These are phyloP conservation scores for Pseudogymnoascus sp. DNA, from an alignment of 2,329 filamentous ascomycete species.

Conservation along the genomic window DNA sequence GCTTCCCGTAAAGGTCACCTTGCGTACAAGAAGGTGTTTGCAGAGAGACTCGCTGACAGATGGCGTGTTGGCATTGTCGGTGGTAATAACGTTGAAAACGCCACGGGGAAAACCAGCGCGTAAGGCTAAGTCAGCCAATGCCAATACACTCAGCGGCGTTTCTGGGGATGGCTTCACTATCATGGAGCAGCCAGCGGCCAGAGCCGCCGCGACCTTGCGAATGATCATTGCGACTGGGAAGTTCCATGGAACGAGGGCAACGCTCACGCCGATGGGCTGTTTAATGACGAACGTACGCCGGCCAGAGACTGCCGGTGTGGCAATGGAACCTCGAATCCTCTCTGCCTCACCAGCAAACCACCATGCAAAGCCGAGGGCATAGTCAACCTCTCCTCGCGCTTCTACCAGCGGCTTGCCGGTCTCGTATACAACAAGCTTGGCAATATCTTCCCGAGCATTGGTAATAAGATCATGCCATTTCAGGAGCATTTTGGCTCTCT, in stretches of 20 bases:
- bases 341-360: constrained; percentile 55
- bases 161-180: constrained; percentile 65
- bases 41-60: constrained; percentile 46
- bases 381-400: constrained; percentile 45
- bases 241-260: constrained; percentile 66
- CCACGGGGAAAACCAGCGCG: constrained; percentile 51
- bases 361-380: constrained; percentile 45
- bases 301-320: constrained; percentile 43
- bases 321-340: constrained; percentile 52
- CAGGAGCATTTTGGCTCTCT: constrained; percentile 41
- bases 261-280: constrained; percentile 60
- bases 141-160: constrained; percentile 49
- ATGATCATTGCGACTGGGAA: constrained; percentile 62
- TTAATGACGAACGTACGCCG: constrained; percentile 64
- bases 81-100: constrained; percentile 54
- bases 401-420: constrained; percentile 46
- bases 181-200: constrained; percentile 69
- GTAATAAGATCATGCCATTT: constrained; percentile 60
- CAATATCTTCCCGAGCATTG: constrained; percentile 54
- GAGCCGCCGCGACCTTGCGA: constrained; percentile 58
- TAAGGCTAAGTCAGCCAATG: constrained; percentile 44
- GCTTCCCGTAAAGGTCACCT: constrained; percentile 54
- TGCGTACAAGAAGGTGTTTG: constrained; percentile 51
- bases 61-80: constrained; percentile 51
- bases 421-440: constrained; percentile 54